phyloP scores from a whole-genome alignment of 345 rosid genomes.

The Theobroma cacao region DNA sequence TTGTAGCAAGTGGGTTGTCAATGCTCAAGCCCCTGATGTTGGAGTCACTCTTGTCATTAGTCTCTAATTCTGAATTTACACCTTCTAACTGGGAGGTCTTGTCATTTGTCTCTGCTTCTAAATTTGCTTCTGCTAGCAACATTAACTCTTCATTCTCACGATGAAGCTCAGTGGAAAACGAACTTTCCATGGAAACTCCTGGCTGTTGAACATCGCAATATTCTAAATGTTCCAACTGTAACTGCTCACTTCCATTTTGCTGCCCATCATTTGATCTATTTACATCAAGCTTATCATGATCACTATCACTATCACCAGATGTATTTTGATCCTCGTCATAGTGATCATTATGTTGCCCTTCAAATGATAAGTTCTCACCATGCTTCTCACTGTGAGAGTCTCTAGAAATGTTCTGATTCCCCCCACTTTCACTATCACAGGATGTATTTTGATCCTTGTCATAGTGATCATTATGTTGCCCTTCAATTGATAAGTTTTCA shows the following conservation, averaged over 20 bases:
- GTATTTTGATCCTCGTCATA: background rate
- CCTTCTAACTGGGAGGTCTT: conserved; percentile 16
- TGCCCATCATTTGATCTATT: conserved; percentile 24
- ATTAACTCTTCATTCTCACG: conserved; percentile 24
- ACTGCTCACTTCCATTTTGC: conserved; percentile 20
- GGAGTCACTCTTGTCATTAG: conserved; percentile 13
- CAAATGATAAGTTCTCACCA: conserved; percentile 17
- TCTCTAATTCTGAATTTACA: conserved; percentile 21
- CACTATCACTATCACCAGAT: background rate
- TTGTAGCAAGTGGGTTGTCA: background rate
- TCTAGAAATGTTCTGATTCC: conserved; percentile 11
- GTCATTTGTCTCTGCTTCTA: conserved; percentile 20
- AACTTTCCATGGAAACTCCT: conserved; percentile 15
- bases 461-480: background rate
- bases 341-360: conserved; percentile 9
- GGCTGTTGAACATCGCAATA: conserved; percentile 7
- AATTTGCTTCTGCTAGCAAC: conserved; percentile 13
- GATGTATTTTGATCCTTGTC: background rate
- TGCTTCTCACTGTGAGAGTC: conserved; percentile 23
- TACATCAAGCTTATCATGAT: conserved; percentile 13
- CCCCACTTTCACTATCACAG: conserved; percentile 14
- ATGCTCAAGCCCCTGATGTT: conserved; percentile 7
- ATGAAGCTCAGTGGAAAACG: conserved; percentile 18
- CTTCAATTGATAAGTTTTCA: conserved; percentile 20
- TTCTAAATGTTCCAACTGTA: conserved; percentile 11